Base-by-base conservation (phyloP, 2,329 filamentous ascomycete genomes). In the Aspergillus fischeri region DNA sequence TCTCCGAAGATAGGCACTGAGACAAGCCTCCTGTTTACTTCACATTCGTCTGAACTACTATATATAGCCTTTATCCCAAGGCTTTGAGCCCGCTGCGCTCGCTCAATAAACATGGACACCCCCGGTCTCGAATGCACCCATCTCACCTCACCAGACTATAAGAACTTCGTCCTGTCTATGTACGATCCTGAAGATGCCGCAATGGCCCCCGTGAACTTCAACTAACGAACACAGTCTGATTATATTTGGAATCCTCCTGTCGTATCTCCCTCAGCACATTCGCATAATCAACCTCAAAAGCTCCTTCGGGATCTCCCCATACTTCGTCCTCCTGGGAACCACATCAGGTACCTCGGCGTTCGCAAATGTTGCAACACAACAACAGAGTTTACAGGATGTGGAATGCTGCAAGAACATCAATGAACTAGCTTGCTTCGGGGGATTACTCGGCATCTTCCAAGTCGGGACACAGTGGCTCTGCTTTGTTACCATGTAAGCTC, bases 231-330 rank as follows among this genome's bases (percentile, higher is more conserved):
- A 14, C 57, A 85, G 83, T 60, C 75, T 96, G 67, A 91, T 97
- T 65, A 81, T 97, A 60, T 72, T 96, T 65, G 93, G 93, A 56
- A 92, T 97, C 67, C 81, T 97, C 60, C 78, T 96, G 57, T 97
- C 93, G 35, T 99, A 99, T 77, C 83, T 97, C 2, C 94, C 94
- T 0, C 94, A 99, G 73, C 93, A 97, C 76, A 84, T 89, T 73
- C 91, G 94, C 68, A 97, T 99, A 75, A 90, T 96, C 65, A 81
- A 84, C 44, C 86, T 92, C 55, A 85, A 87, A 60, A 94, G 91
- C 14, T 95, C 93, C 24, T 93, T 96, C 73, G 94, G 94, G 60
- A 92, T 99, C 60, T 97, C 92, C 29, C 93, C 94, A 8, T 94
- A 93, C 75, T 99, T 96, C 71, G 87, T 99, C 62, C 84, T 97